Conservation (phyloP, 2,329 filamentous ascomycete genomes). For the Pseudogymnoascus sp. region DNA sequence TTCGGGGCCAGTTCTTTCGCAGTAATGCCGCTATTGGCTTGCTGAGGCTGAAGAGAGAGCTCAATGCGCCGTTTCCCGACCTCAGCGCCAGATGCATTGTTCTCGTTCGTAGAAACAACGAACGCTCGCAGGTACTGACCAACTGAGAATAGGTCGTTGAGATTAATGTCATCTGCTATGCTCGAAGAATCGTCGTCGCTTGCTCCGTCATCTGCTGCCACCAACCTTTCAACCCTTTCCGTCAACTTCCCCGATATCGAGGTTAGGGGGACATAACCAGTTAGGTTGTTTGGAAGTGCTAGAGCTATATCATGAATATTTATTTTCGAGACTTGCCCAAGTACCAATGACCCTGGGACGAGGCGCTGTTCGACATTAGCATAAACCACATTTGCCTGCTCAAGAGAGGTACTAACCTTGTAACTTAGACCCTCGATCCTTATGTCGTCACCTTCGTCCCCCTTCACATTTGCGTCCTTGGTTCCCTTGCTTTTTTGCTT, state of each 20-base stretch:
- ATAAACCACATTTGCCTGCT: conserved; percentile 17
- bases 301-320: conserved; percentile 72
- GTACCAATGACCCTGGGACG: conserved; percentile 75
- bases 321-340: conserved; percentile 80
- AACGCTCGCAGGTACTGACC: conserved; percentile 86
- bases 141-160: conserved; percentile 67
- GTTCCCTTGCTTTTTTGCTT: conserved; percentile 49
- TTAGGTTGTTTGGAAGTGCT: conserved; percentile 85
- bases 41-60: conserved; percentile 72
- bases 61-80: conserved; percentile 79
- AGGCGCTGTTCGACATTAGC: conserved; percentile 54
- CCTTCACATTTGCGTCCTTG: conserved; percentile 46
- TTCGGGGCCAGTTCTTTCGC: conserved; percentile 69
- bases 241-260: conserved; percentile 79
- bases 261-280: conserved; percentile 85
- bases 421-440: conserved; percentile 84
- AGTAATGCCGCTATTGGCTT: conserved; percentile 70
- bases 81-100: conserved; percentile 39
- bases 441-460: conserved; percentile 45
- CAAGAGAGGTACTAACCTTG: conserved; percentile 53
- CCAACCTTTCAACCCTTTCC: conserved; percentile 61
- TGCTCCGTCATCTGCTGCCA: conserved; percentile 54
- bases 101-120: conserved; percentile 72
- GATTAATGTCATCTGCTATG: conserved; percentile 55
- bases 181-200: conserved; percentile 40